Base-by-base conservation (phyloP, 2,329 filamentous ascomycete genomes). In the Pseudogymnoascus sp. region DNA sequence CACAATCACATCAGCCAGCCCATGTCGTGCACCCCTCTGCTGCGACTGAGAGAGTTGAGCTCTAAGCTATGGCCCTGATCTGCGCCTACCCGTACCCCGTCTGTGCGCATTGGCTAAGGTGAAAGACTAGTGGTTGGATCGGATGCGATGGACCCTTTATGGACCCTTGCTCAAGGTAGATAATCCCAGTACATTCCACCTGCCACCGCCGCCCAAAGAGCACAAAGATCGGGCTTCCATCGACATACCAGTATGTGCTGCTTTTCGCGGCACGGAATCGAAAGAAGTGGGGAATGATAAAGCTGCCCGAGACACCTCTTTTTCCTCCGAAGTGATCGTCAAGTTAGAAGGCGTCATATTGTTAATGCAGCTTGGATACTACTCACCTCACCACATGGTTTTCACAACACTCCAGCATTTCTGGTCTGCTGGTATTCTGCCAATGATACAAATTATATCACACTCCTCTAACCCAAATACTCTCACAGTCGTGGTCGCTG, bases 61-160 rank as follows among this genome's bases (percentile, higher is more conserved):
- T 55, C n/a, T 55, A 1, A 55, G 29, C 48, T 55, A 35, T 33
- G 48, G 13, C 48, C 48, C 48, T 55, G 48, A 55, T 55, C n/a
- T 55, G 48, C 48, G 29, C 4, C 48, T 55, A 55, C 48, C 48
- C 48, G 48, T 55, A 18, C 48, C 48, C 48, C 48, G 15, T 55
- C 48, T 55, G 48, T 55, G 48, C 48, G 29, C 29, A 33, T 55
- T 33, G 9, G 29, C 48, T 33, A 35, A 35, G 21, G 7, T 3
- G 48, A 15, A 10, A 7, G 48, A 5, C n/a, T 55, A 55, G 48
- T 9, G 29, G 29, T 55, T 15, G 48, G 48, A 55, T 55, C 48
- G 9, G 29, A 35, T 33, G 29, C 29, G 2, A 12, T 55, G 48
- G 48, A 33, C 29, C 48, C 15, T 55, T 18, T 1, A 35, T 18